Percentiles rank a stretch among this genome's conserved stretches.
Evolutionary conservation across 768 basidiomycete species (phyloP).

Genomic region (Nidula microcarpa): DNA sequence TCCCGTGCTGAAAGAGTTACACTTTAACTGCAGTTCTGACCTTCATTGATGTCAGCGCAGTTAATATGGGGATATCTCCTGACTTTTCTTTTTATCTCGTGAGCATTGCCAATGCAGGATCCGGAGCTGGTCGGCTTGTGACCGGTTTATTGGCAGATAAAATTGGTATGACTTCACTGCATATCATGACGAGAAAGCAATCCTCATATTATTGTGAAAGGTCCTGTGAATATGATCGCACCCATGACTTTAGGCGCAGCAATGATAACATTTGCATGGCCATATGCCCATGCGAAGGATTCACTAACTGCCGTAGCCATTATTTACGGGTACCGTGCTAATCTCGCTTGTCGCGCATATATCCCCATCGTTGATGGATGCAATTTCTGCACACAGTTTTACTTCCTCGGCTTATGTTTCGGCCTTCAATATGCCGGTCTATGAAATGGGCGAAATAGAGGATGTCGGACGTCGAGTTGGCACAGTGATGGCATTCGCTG

Average conservation of each 20-base stretch:
- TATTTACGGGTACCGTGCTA: conserved; percentile 47
- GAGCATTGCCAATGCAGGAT: conserved; percentile 59
- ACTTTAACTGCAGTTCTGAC: conserved; percentile 38
- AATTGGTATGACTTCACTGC: conserved; percentile 30
- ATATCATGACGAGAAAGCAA: not conserved
- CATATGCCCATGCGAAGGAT: conserved; percentile 38
- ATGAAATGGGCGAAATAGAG: conserved; percentile 44
- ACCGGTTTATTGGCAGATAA: conserved; percentile 49
- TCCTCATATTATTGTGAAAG: not conserved
- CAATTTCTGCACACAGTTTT: not conserved
- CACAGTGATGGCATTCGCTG: conserved; percentile 47
- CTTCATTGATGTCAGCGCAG: conserved; percentile 54
- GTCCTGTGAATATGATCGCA: conserved; percentile 40
- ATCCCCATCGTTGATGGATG: not conserved
- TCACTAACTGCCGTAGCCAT: conserved; percentile 43
- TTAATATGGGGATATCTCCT: conserved; percentile 37
- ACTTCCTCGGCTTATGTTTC: conserved; percentile 33
- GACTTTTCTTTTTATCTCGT: conserved; percentile 56
- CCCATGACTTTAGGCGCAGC: conserved; percentile 49
- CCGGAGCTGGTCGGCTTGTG: conserved; percentile 49
- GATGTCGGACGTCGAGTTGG: conserved; percentile 59
- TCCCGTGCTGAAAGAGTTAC: not conserved
- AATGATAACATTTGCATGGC: conserved; percentile 59
- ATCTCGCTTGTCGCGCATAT: too few species aligned
- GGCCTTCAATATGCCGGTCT: conserved; percentile 41